phyloP scores from a whole-genome alignment of 371 early-diverging fungal genomes.

The Apophysomyces sp. region DNA sequence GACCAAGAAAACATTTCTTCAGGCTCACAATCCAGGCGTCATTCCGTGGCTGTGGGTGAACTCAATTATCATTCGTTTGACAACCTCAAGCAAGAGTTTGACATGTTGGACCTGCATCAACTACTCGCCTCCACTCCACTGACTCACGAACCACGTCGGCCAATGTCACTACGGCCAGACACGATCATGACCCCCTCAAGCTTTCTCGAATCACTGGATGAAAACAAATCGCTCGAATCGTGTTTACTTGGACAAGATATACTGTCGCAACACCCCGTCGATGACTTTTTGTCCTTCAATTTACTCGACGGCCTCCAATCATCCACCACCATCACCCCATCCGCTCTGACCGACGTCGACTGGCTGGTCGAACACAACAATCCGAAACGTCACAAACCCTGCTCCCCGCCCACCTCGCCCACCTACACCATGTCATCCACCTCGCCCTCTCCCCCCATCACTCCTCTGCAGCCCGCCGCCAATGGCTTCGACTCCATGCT shows the following conservation, averaged over 20 bases:
- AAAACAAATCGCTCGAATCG: constrained; percentile 7
- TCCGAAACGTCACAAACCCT: background rate
- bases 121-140: constrained; percentile 10
- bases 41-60: constrained; percentile 33
- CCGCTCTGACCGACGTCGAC: constrained; percentile 6
- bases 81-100: constrained; percentile 15
- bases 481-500: background rate
- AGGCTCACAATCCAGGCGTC: constrained; percentile 20
- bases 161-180: constrained; percentile 35
- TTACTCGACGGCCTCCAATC: background rate
- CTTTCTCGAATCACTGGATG: constrained; percentile 56
- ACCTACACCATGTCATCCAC: constrained; percentile 12
- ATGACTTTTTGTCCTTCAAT: background rate
- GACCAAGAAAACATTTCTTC: background rate
- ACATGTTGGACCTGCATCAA: constrained; percentile 21
- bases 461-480: constrained; percentile 14
- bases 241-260: background rate
- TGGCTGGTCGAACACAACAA: constrained; percentile 5
- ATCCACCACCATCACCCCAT: constrained; percentile 3
- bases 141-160: constrained; percentile 8
- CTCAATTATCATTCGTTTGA: constrained; percentile 21
- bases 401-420: background rate
- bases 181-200: constrained; percentile 34
- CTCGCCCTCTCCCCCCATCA: constrained; percentile 27
- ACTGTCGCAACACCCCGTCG: background rate